Conservation (phyloP, 345 rosid species). For the Citrus sp. region DNA sequence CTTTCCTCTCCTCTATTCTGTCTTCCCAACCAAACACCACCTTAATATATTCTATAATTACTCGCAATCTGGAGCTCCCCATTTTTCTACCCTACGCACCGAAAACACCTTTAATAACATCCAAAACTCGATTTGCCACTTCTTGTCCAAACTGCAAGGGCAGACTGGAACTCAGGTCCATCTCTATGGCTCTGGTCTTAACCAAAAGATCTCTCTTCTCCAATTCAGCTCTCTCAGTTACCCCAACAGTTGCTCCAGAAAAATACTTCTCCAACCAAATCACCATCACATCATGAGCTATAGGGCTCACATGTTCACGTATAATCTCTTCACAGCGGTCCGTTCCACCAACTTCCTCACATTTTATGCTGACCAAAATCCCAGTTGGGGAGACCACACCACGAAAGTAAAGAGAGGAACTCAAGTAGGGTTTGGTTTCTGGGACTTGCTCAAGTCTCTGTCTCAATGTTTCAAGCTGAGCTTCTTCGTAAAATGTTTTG, state of each 20-base stretch:
- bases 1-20: accelerated
- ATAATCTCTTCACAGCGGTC: slow-evolving; percentile 6
- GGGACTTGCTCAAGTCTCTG: slow-evolving; percentile 16
- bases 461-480: slow-evolving; percentile 11
- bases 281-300: slow-evolving; percentile 12
- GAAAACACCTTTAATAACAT: slow-evolving; percentile 10
- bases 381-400: slow-evolving; percentile 16
- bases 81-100: not conserved
- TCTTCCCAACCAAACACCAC: no score
- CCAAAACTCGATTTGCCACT: slow-evolving; percentile 14
- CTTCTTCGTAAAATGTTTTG: slow-evolving; percentile 13
- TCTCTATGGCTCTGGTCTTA: slow-evolving; percentile 18
- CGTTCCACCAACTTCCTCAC: not conserved
- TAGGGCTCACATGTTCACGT: not conserved
- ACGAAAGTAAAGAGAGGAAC: slow-evolving; percentile 28
- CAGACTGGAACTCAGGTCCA: slow-evolving; percentile 22
- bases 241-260: not conserved
- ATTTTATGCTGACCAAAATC: slow-evolving; percentile 19
- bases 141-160: slow-evolving; percentile 19
- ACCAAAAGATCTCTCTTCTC: slow-evolving; percentile 23
- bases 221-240: slow-evolving; percentile 11
- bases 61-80: no score
- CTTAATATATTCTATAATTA: no score
- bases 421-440: slow-evolving; percentile 19
- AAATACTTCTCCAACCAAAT: slow-evolving; percentile 16